Conservation (phyloP, 1,139 yeast genomes). For the Saccharomyces hybrid region DNA sequence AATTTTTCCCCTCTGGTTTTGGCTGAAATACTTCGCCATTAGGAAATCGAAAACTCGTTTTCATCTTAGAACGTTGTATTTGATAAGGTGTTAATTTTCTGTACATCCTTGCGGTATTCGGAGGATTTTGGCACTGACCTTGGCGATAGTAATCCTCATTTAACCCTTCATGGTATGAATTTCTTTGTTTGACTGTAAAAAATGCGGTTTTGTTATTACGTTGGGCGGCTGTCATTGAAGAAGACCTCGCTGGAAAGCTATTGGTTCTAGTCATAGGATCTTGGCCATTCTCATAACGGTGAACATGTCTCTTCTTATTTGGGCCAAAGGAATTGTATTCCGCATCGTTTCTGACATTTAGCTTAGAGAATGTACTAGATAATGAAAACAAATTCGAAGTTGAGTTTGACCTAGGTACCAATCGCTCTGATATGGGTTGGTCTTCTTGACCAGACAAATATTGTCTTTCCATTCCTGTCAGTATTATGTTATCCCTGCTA, state of each 20-base stretch:
- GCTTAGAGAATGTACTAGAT: background rate
- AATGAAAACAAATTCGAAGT: slow-evolving; percentile 22
- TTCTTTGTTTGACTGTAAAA: background rate
- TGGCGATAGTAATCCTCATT: background rate
- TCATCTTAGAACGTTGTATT: background rate
- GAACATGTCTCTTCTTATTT: background rate
- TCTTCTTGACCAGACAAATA: background rate
- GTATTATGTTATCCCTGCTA: too few species aligned
- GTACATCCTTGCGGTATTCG: background rate
- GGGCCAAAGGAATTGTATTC: background rate
- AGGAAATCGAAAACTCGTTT: background rate
- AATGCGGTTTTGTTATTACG: background rate
- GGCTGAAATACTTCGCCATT: background rate
- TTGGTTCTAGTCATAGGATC: background rate
- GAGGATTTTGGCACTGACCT: background rate
- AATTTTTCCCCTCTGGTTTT: background rate
- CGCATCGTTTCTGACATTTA: background rate
- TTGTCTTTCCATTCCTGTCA: background rate
- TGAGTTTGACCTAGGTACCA: slow-evolving; percentile 7
- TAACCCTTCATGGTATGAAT: background rate
- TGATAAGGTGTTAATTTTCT: background rate
- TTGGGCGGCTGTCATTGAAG: slow-evolving; percentile 1
- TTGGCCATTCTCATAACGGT: background rate
- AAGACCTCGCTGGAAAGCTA: background rate
- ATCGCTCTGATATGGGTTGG: background rate